Evolutionary conservation across 805 yeast species (phyloP).

Genomic region (Ogataea thermomethanolica): DNA sequence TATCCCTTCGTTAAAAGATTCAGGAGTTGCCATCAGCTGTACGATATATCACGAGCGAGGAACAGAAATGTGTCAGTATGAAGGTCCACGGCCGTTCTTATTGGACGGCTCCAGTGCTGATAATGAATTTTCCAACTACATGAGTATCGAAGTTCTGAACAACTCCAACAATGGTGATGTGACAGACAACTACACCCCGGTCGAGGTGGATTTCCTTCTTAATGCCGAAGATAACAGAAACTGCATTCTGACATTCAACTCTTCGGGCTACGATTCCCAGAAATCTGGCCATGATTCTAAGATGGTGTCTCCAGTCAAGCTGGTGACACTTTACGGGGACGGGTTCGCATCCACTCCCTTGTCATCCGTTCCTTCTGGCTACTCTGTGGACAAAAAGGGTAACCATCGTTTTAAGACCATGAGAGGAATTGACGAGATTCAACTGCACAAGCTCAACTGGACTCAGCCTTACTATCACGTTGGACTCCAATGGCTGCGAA

Average conservation of each 20-base stretch:
- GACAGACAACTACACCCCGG: slow-evolving; percentile 51
- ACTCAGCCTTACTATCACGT: slow-evolving; percentile 49
- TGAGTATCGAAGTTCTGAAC: slow-evolving; percentile 48
- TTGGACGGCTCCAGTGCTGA: slow-evolving; percentile 36
- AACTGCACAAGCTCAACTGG: slow-evolving; percentile 65
- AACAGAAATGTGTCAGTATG: slow-evolving; percentile 50
- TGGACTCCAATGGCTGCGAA: slow-evolving; percentile 77
- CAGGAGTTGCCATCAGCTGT: slow-evolving; percentile 35
- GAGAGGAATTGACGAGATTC: slow-evolving; percentile 62
- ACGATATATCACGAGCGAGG: slow-evolving; percentile 38
- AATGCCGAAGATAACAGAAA: slow-evolving; percentile 58
- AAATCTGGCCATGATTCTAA: slow-evolving; percentile 29
- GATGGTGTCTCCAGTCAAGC: slow-evolving; percentile 57
- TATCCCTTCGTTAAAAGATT: slow-evolving; percentile 57
- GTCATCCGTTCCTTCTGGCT: slow-evolving; percentile 40
- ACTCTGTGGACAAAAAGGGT: slow-evolving; percentile 36
- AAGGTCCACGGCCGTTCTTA: slow-evolving; percentile 47
- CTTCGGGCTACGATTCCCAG: slow-evolving; percentile 37
- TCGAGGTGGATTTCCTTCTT: slow-evolving; percentile 59
- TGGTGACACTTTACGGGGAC: slow-evolving; percentile 48
- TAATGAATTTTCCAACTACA: slow-evolving; percentile 38
- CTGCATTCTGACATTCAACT: slow-evolving; percentile 60
- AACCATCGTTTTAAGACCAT: slow-evolving; percentile 46
- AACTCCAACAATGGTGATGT: slow-evolving; percentile 38
- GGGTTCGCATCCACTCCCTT: slow-evolving; percentile 9